Conservation (phyloP, 176 grass and related monocot species). For the Avena eriantha region DNA sequence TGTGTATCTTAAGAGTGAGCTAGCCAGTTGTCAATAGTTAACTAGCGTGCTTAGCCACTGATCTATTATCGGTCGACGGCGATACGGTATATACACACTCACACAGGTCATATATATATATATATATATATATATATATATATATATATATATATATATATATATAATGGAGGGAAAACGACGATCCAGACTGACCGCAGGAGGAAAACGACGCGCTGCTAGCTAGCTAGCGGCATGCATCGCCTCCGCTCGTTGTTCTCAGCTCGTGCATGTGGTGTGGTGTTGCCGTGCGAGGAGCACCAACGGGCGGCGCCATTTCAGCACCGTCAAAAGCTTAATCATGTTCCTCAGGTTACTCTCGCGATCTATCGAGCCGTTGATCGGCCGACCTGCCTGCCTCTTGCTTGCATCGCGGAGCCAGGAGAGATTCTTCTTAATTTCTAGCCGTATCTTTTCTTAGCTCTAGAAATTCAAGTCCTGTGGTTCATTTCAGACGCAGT, state of each 20-base stretch:
- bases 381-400: neutral
- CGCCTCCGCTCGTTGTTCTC: neutral
- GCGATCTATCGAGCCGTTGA: too few relatives aligned
- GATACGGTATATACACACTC: too few relatives aligned
- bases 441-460: neutral
- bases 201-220: neutral
- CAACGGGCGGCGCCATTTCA: conserved; percentile 7
- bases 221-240: neutral
- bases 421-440: neutral
- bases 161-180: neutral
- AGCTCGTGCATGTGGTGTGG: neutral
- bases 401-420: neutral
- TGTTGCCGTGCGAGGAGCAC: neutral
- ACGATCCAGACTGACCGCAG: neutral
- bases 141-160: too few relatives aligned
- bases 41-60: too few relatives aligned
- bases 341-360: too few relatives aligned
- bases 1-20: too few relatives aligned
- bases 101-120: too few relatives aligned
- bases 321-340: neutral
- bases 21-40: too few relatives aligned
- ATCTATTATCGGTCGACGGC: too few relatives aligned
- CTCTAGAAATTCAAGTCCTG: neutral
- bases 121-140: too few relatives aligned
- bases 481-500: too few relatives aligned